phyloP scores from a whole-genome alignment of 1,284 basidiomycete species.

The Rhodotorula sp. region DNA sequence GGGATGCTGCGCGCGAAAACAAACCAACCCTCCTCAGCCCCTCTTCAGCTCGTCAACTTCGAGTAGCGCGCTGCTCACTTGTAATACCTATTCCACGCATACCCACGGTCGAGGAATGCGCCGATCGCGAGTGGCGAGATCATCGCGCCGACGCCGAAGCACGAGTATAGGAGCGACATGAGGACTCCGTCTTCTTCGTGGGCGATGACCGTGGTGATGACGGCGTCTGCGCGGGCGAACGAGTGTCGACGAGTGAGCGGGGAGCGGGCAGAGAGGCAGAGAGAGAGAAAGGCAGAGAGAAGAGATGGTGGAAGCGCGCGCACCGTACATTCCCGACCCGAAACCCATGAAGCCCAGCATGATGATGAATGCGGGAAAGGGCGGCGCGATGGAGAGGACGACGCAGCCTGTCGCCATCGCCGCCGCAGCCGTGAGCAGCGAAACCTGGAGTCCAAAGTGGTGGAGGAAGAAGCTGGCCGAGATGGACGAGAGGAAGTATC shows the following conservation, averaged over 20 bases:
- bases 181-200: slow-evolving; percentile 33
- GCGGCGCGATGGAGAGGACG: slow-evolving; percentile 24
- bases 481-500: slow-evolving; percentile 33
- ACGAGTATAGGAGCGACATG: slow-evolving; percentile 27
- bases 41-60: too few relatives aligned
- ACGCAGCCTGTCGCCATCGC: slow-evolving; percentile 22
- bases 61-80: neutral
- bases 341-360: slow-evolving; percentile 34
- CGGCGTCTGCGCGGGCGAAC: slow-evolving; percentile 5
- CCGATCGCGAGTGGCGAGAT: slow-evolving; percentile 36
- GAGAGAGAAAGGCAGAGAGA: neutral
- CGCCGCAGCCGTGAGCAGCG: slow-evolving; percentile 14
- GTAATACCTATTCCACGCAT: slow-evolving; percentile 28
- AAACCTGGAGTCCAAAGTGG: slow-evolving; percentile 24
- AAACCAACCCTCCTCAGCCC: too few relatives aligned
- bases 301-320: neutral
- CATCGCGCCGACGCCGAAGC: slow-evolving; percentile 35
- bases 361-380: slow-evolving; percentile 28
- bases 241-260: neutral
- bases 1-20: slow-evolving; percentile 7
- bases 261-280: neutral
- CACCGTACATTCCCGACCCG: slow-evolving; percentile 20
- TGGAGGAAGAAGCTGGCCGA: slow-evolving; percentile 31
- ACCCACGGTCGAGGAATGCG: slow-evolving; percentile 25
- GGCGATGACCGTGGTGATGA: slow-evolving; percentile 26